phyloP scores from a whole-genome alignment of 129 eudicot species.

The Flaveria linearis region DNA sequence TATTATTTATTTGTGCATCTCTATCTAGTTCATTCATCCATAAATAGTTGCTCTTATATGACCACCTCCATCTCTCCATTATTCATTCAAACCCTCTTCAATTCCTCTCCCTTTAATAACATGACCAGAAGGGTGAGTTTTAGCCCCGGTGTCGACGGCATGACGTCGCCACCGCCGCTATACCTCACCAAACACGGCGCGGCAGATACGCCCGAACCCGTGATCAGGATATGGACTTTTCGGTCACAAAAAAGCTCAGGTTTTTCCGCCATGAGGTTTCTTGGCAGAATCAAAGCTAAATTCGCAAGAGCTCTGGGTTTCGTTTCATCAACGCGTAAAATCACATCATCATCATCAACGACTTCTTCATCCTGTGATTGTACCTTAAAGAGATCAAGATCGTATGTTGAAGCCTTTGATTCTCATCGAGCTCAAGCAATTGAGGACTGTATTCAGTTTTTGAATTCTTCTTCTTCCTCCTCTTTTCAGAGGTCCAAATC shows the following conservation, averaged over 20 bases:
- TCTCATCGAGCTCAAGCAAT: slow-evolving; percentile 72
- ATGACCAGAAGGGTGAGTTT: slow-evolving; percentile 20
- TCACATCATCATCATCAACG: slow-evolving; percentile 40
- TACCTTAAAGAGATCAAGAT: slow-evolving; percentile 49
- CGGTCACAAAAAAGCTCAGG: slow-evolving; percentile 33
- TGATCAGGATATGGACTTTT: slow-evolving; percentile 26
- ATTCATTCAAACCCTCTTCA: neutral
- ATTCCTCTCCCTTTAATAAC: neutral
- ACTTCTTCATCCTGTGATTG: slow-evolving; percentile 33
- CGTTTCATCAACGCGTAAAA: slow-evolving; percentile 45
- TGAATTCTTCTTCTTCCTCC: slow-evolving; percentile 56
- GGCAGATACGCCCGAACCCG: neutral
- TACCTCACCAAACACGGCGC: slow-evolving; percentile 11
- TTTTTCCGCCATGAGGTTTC: slow-evolving; percentile 43
- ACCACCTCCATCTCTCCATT: neutral
- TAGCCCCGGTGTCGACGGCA: neutral
- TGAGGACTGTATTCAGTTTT: slow-evolving; percentile 70
- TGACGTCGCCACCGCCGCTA: neutral
- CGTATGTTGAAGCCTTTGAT: slow-evolving; percentile 59
- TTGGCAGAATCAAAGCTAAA: slow-evolving; percentile 41
- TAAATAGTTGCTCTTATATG: neutral
- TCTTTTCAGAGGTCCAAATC: slow-evolving; percentile 67
- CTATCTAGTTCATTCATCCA: neutral
- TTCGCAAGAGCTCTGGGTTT: slow-evolving; percentile 43
- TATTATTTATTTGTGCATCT: neutral